These are phyloP conservation scores for Dillenia suffruticosa DNA, from an alignment of 164 flowering plant species.

Conservation along the genomic window DNA sequence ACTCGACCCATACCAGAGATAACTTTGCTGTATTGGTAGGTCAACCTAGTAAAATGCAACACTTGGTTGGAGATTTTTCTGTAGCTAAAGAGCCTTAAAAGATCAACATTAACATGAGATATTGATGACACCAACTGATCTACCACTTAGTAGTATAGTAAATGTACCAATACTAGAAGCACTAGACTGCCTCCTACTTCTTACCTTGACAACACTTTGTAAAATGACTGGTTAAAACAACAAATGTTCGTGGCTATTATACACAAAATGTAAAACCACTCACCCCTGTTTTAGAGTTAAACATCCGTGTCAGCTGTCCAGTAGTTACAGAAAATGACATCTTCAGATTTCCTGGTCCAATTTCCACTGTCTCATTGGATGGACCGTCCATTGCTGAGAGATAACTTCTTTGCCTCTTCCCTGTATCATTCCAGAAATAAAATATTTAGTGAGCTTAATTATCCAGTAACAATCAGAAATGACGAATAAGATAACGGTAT, in stretches of 20 bases:
- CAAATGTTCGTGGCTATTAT: no score
- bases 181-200: no score
- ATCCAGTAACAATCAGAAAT: neutral
- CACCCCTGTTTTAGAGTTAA: constrained; percentile 64
- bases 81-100: no score
- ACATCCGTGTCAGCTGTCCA: constrained; percentile 63
- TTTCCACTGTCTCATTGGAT: constrained; percentile 49
- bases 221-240: no score
- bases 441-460: neutral
- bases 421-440: constrained; percentile 20
- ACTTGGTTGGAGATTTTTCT: neutral
- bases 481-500: neutral
- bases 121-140: no score
- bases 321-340: constrained; percentile 58
- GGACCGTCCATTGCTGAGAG: constrained; percentile 16
- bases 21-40: constrained; percentile 77
- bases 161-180: no score
- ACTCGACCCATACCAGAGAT: constrained; percentile 72
- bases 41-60: constrained; percentile 45
- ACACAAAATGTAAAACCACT: constrained; percentile 15
- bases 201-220: no score
- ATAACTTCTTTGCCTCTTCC: constrained; percentile 14
- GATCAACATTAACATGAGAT: no score
- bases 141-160: no score
- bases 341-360: constrained; percentile 81